Conservation (phyloP, 2,329 filamentous ascomycete species). For the Fusarium subtropicale region DNA sequence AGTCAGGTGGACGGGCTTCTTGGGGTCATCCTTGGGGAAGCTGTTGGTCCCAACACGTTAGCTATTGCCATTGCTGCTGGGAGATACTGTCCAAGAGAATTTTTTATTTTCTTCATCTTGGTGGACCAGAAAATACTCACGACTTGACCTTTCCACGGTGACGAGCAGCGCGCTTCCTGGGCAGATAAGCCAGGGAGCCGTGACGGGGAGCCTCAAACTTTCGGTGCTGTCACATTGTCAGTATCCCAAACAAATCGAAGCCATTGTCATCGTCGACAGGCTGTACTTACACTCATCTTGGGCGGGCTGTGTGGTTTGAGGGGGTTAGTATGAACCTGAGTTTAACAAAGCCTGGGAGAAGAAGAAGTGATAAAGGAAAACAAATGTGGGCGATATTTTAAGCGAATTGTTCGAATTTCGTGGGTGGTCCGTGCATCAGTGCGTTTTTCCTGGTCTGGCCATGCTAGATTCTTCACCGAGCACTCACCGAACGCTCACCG, state of each 20-base stretch:
- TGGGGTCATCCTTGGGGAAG: conserved; percentile 99
- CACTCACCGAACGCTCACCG: conserved; percentile 22
- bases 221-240: conserved; percentile 57
- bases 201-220: conserved; percentile 89
- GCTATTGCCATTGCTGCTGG: conserved; percentile 30
- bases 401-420: conserved; percentile 49
- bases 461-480: conserved; percentile 21
- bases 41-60: conserved; percentile 60
- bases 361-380: conserved; percentile 50
- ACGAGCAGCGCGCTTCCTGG: conserved; percentile 90
- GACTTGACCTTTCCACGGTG: conserved; percentile 99
- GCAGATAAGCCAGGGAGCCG: conserved; percentile 89
- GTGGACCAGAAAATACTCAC: conserved; percentile 66
- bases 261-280: conserved; percentile 38
- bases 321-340: conserved; percentile 53
- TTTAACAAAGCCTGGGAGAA: conserved; percentile 51
- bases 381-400: conserved; percentile 56
- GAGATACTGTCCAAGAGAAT: conserved; percentile 1
- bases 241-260: conserved; percentile 43
- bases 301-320: conserved; percentile 53
- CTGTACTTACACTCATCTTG: conserved; percentile 57
- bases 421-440: conserved; percentile 43
- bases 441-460: not conserved
- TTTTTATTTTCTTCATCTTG: not conserved
- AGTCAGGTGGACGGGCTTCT: conserved; percentile 99